Conservation (phyloP, 176 grass and related monocot species). For the Areca catechu region DNA sequence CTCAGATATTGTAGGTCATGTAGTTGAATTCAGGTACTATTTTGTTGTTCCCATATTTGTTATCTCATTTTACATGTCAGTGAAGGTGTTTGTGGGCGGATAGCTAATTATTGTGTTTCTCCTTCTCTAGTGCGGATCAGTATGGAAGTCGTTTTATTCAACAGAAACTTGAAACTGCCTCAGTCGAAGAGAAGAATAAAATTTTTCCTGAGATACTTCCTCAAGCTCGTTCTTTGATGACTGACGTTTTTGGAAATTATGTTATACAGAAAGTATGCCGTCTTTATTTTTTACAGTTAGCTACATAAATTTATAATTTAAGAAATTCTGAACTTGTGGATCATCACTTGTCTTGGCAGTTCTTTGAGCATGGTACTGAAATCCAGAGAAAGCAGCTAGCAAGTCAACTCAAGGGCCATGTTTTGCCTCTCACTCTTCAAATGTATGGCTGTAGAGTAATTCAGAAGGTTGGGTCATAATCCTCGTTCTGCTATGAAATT, state of each 20-base stretch:
- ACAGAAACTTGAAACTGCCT: slow-evolving; percentile 87
- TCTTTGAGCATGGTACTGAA: slow-evolving; percentile 89
- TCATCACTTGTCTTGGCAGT: slow-evolving; percentile 37
- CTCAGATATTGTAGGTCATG: slow-evolving; percentile 1
- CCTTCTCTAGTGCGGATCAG: slow-evolving; percentile 71
- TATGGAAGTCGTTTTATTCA: slow-evolving; percentile 99
- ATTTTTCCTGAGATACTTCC: slow-evolving; percentile 97
- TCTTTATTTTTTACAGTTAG: slow-evolving; percentile 8
- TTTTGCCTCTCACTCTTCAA: slow-evolving; percentile 77
- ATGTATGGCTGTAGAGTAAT: slow-evolving; percentile 99
- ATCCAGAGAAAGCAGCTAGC: slow-evolving; percentile 71
- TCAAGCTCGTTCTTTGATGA: slow-evolving; percentile 80
- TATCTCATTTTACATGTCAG: slow-evolving; percentile 4
- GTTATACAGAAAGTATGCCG: slow-evolving; percentile 83
- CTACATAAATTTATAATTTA: not conserved
- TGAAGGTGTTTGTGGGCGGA: slow-evolving; percentile 16
- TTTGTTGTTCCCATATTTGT: not conserved
- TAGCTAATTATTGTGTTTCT: slow-evolving; percentile 4
- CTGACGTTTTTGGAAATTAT: slow-evolving; percentile 99
- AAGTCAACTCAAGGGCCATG: slow-evolving; percentile 57
- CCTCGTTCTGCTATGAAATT: not conserved
- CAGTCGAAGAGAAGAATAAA: slow-evolving; percentile 76
- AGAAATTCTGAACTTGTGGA: not conserved
- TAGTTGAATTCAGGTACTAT: slow-evolving; percentile 12
- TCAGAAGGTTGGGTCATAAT: slow-evolving; percentile 66